Percentiles rank a stretch among this genome's conserved stretches.
Evolutionary conservation across 2,329 filamentous ascomycete species (phyloP).

Genomic region (Didymella sp.): DNA sequence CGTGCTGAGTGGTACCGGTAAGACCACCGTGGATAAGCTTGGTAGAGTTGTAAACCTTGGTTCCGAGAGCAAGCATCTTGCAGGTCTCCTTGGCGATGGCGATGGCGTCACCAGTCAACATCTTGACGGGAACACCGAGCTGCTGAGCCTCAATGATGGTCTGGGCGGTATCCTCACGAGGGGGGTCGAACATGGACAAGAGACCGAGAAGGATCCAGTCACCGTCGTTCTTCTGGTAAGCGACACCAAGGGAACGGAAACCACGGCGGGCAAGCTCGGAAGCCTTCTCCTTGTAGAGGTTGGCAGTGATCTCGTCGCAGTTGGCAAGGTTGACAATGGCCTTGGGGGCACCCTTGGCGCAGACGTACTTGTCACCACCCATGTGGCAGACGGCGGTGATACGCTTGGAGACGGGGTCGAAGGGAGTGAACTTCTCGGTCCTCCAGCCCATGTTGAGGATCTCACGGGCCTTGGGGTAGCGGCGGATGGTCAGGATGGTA

Average conservation of each 20-base stretch:
- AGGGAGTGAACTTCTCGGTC: slow-evolving; percentile 78
- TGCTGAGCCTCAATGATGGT: slow-evolving; percentile 78
- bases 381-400: slow-evolving; percentile 74
- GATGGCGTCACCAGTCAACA: slow-evolving; percentile 81
- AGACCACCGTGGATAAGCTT: slow-evolving; percentile 79
- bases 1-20: slow-evolving; percentile 74
- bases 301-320: slow-evolving; percentile 69
- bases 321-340: slow-evolving; percentile 73
- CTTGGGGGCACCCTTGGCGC: slow-evolving; percentile 80
- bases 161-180: slow-evolving; percentile 79
- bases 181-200: slow-evolving; percentile 81
- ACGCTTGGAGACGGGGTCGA: slow-evolving; percentile 81
- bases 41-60: slow-evolving; percentile 82
- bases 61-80: slow-evolving; percentile 80
- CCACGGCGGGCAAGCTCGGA: slow-evolving; percentile 78
- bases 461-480: slow-evolving; percentile 78
- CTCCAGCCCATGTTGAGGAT: slow-evolving; percentile 77
- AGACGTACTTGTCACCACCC: slow-evolving; percentile 73
- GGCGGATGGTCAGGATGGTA: slow-evolving; percentile 76
- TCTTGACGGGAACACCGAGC: slow-evolving; percentile 79
- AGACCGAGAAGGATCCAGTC: slow-evolving; percentile 77
- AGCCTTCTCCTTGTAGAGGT: slow-evolving; percentile 74
- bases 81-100: slow-evolving; percentile 83
- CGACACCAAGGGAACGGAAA: slow-evolving; percentile 81
- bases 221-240: slow-evolving; percentile 77